Evolutionary conservation across 2,329 filamentous ascomycete species (phyloP).

Genomic region (Dothistroma pini): DNA sequence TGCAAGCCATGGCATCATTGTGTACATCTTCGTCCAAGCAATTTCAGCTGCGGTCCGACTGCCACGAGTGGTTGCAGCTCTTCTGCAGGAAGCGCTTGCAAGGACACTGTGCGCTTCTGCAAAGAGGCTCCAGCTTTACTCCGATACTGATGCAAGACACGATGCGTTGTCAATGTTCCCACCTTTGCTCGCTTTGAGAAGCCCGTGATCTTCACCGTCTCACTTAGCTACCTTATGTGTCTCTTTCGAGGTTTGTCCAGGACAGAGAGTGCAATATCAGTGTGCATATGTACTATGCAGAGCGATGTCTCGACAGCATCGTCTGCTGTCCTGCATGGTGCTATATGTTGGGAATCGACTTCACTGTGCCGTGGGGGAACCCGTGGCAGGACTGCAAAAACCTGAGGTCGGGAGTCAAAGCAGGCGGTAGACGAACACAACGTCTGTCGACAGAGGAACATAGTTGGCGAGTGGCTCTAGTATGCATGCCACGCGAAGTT

Average conservation of each 20-base stretch:
- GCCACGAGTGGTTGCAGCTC: background rate
- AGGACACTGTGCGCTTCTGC: background rate
- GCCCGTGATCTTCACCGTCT: background rate
- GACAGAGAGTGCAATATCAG: background rate
- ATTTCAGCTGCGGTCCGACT: background rate
- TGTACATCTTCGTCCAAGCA: constrained; percentile 1
- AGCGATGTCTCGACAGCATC: background rate
- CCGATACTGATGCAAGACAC: background rate
- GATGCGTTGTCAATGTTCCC: constrained; percentile 7
- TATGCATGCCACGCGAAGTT: background rate
- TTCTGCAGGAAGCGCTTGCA: constrained; percentile 1
- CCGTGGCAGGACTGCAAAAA: background rate
- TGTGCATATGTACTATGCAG: background rate
- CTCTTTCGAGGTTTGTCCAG: background rate
- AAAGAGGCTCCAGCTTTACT: background rate
- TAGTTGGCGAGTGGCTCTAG: background rate
- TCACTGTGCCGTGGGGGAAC: background rate
- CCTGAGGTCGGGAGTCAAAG: background rate
- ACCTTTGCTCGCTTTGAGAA: background rate
- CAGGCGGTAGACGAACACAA: background rate
- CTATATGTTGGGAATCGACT: background rate
- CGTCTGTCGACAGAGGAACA: background rate
- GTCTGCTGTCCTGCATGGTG: background rate
- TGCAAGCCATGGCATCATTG: constrained; percentile 8
- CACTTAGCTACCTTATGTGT: background rate